A percentile compares a stretch with the other conserved stretches of the same genome.
phyloP scores from a whole-genome alignment of 306 rosid species.

The Oxytropis ochrocephala region DNA sequence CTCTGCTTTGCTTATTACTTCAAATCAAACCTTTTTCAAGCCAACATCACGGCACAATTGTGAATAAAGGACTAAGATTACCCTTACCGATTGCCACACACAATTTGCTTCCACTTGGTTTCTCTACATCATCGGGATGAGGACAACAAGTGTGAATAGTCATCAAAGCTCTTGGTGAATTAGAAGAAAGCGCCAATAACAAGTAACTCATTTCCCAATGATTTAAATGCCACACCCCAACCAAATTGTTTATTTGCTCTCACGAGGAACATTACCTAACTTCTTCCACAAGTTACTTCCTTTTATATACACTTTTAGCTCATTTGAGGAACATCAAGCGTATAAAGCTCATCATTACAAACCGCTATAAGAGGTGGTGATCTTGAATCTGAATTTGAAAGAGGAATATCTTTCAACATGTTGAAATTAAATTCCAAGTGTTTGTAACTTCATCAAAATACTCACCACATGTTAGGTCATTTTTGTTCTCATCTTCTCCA shows the following conservation, averaged over 20 bases:
- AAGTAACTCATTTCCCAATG: constrained; percentile 68
- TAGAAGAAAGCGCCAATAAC: constrained; percentile 45
- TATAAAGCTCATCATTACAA: constrained; percentile 54
- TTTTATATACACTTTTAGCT: constrained; percentile 61
- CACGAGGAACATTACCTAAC: constrained; percentile 60
- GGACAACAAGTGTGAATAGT: constrained; percentile 55
- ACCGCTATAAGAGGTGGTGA: constrained; percentile 77
- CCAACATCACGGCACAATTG: constrained; percentile 72
- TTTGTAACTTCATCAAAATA: constrained; percentile 45
- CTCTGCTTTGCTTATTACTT: constrained; percentile 17
- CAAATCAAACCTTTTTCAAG: constrained; percentile 44
- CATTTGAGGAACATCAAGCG: constrained; percentile 47
- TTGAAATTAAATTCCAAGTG: constrained; percentile 52
- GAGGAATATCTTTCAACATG: constrained; percentile 40
- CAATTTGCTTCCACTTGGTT: constrained; percentile 54
- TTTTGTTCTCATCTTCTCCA: constrained; percentile 43
- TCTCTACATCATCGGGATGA: constrained; percentile 36
- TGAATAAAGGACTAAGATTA: constrained; percentile 41
- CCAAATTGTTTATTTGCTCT: constrained; percentile 49
- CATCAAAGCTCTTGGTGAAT: constrained; percentile 18
- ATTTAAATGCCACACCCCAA: constrained; percentile 86
- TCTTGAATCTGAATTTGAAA: constrained; percentile 9
- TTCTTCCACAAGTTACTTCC: constrained; percentile 55
- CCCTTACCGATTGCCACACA: constrained; percentile 31
- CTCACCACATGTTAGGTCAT: constrained; percentile 51